phyloP scores from a whole-genome alignment of 805 yeast species.

The Babjeviella inositovora region DNA sequence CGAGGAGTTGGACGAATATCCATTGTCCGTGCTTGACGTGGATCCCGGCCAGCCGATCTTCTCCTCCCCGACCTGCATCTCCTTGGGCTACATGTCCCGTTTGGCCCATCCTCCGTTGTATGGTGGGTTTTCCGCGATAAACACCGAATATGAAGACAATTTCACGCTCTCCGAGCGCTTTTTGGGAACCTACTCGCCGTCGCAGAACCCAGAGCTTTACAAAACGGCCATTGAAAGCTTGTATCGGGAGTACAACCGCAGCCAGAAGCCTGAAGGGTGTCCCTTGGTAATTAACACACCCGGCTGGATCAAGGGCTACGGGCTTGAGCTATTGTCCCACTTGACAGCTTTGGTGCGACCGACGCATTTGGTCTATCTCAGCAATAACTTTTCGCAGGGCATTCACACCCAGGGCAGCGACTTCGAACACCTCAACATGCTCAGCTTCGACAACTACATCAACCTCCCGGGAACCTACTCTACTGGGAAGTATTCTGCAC shows the following conservation, averaged over 20 bases:
- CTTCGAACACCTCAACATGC: slow-evolving; percentile 11
- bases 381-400: slow-evolving; percentile 12
- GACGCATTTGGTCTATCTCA: slow-evolving; percentile 38
- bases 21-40: slow-evolving; percentile 44
- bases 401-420: slow-evolving; percentile 13
- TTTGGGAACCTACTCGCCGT: too few species aligned
- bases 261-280: slow-evolving; percentile 7
- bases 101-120: too few species aligned
- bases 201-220: too few species aligned
- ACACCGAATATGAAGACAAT: too few species aligned
- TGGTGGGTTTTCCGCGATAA: too few species aligned
- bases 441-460: slow-evolving; percentile 7
- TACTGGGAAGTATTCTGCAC: slow-evolving; percentile 22
- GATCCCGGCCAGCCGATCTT: slow-evolving; percentile 88
- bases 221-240: too few species aligned
- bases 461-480: slow-evolving; percentile 16
- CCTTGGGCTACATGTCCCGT: too few species aligned
- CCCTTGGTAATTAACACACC: slow-evolving; percentile 62
- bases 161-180: too few species aligned
- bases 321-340: slow-evolving; percentile 43
- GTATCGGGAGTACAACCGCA: too few species aligned
- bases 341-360: slow-evolving; percentile 31
- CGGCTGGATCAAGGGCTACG: slow-evolving; percentile 87
- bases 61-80: slow-evolving; percentile 55
- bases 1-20: slow-evolving; percentile 5